Conservation (phyloP, 2,329 filamentous ascomycete species). For the Cladosporium oxysporum region DNA sequence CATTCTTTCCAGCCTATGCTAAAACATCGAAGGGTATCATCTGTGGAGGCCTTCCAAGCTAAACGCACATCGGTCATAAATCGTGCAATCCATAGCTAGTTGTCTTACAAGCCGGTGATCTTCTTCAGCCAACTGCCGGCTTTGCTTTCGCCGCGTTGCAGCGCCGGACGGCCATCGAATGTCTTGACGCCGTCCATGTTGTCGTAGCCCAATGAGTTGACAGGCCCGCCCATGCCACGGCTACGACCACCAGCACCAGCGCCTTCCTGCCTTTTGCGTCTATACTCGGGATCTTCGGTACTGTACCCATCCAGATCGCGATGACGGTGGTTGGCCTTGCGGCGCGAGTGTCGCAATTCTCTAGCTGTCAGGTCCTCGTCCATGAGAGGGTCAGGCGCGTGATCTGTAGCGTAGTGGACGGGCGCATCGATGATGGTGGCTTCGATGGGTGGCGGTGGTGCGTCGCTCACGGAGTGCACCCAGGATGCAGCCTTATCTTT, state of each 20-base stretch:
- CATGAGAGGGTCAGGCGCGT: conserved; percentile 27
- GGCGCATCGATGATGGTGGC: conserved; percentile 51
- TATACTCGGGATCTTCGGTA: conserved; percentile 29
- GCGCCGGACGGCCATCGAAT: conserved; percentile 45
- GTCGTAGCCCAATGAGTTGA: conserved; percentile 35
- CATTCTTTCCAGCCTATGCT: conserved; percentile 1
- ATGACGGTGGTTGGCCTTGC: conserved; percentile 23
- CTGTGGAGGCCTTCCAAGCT: neutral
- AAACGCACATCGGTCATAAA: conserved; percentile 6
- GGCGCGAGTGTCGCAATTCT: conserved; percentile 32
- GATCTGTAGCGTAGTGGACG: conserved; percentile 32
- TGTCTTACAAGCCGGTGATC: conserved; percentile 36
- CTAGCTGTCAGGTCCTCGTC: conserved; percentile 35
- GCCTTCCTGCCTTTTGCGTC: conserved; percentile 27
- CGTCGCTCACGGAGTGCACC: conserved; percentile 49
- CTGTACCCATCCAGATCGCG: conserved; percentile 25
- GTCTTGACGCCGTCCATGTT: conserved; percentile 40
- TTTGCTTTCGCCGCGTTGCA: conserved; percentile 38
- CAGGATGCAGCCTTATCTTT: conserved; percentile 53
- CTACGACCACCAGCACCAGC: conserved; percentile 40
- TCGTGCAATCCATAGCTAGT: neutral
- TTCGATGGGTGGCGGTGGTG: conserved; percentile 48
- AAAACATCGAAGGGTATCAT: conserved; percentile 24
- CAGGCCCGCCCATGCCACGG: conserved; percentile 31
- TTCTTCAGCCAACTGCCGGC: conserved; percentile 52